A percentile compares a stretch with the other conserved stretches of the same genome.
These are phyloP conservation scores for Colletotrichum eleusines DNA, from an alignment of 2,329 filamentous ascomycete genomes.

Conservation along the genomic window DNA sequence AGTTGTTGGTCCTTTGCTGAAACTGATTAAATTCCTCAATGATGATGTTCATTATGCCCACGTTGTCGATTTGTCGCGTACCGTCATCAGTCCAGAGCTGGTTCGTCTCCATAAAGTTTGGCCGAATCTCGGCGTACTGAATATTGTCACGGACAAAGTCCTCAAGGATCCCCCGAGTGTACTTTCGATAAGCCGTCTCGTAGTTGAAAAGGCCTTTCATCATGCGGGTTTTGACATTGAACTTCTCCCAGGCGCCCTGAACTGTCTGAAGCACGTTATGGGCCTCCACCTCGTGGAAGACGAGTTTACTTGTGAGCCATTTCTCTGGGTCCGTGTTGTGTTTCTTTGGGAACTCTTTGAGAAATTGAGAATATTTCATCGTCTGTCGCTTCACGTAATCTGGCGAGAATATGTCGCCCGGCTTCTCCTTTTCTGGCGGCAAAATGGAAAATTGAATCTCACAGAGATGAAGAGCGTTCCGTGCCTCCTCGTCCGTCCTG, in stretches of 20 bases:
- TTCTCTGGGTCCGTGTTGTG: constrained; percentile 51
- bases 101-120: constrained; percentile 75
- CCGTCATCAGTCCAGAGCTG: constrained; percentile 71
- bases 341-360: constrained; percentile 50
- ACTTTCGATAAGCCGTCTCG: constrained; percentile 70
- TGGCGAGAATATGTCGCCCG: constrained; percentile 62
- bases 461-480: constrained; percentile 51
- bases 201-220: constrained; percentile 81
- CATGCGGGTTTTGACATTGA: constrained; percentile 76
- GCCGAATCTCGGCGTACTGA: constrained; percentile 78
- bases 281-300: constrained; percentile 71
- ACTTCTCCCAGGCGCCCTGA: constrained; percentile 69
- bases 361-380: constrained; percentile 59
- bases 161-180: constrained; percentile 70
- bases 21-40: constrained; percentile 66
- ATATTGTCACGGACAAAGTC: constrained; percentile 74
- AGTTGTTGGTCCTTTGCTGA: constrained; percentile 51
- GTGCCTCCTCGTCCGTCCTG: constrained; percentile 42
- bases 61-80: constrained; percentile 62
- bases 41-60: constrained; percentile 71
- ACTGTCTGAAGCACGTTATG: constrained; percentile 64
- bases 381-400: constrained; percentile 59
- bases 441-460: constrained; percentile 71
- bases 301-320: constrained; percentile 73
- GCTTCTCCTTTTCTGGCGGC: constrained; percentile 49